A percentile compares a stretch with the other conserved stretches of the same genome.
Conservation (phyloP, 441 rosid species). For the Gossypium trilobum region DNA sequence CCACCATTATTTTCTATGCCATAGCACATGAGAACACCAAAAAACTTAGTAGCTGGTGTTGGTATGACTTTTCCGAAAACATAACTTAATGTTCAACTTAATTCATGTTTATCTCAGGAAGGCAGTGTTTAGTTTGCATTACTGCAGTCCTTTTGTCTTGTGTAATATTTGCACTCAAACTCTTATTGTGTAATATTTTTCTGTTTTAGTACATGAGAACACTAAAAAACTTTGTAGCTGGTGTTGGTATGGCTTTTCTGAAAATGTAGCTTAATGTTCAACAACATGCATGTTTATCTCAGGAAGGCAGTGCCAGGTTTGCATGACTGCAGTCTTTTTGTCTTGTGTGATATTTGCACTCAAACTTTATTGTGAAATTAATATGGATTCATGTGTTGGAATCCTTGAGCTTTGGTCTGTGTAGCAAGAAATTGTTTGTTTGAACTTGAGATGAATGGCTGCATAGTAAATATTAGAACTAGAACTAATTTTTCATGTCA, state of each 20-base stretch:
- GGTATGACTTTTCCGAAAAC: not conserved
- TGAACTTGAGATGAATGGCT: not conserved
- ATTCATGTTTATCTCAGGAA: not conserved
- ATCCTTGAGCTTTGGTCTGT: not conserved
- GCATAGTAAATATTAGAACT: not conserved
- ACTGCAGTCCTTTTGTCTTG: not conserved
- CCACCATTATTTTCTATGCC: not conserved
- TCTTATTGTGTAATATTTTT: not conserved
- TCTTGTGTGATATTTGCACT: not conserved
- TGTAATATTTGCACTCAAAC: not conserved
- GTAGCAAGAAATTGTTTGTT: constrained; percentile 3
- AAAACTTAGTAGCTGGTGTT: not conserved
- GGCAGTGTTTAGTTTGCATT: not conserved
- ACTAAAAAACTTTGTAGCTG: not conserved
- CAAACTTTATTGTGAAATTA: not conserved
- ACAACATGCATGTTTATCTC: not conserved
- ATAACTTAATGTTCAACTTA: not conserved
- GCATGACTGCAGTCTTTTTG: not conserved
- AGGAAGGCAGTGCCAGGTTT: not conserved
- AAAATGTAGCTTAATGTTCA: not conserved
- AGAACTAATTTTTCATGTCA: not conserved
- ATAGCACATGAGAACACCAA: not conserved
- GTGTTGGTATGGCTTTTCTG: not conserved
- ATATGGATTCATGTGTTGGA: not conserved
- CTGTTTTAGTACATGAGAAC: not conserved